Conservation (phyloP, 2,329 filamentous ascomycete genomes). For the Leptographium procerum region DNA sequence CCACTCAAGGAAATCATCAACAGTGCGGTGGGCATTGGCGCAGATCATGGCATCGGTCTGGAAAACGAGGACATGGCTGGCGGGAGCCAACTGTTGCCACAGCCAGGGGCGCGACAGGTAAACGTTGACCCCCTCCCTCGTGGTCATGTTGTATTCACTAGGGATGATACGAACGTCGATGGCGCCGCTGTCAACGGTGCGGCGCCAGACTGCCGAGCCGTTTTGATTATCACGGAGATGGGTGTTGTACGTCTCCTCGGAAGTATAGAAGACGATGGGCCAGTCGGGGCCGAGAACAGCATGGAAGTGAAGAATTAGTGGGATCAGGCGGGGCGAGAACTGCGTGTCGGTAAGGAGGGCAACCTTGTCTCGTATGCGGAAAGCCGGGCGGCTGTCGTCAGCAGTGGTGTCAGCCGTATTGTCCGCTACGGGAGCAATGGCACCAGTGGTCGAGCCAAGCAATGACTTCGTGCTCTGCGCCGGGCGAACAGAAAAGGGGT, state of each 20-base stretch:
- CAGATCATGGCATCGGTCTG: conserved; percentile 28
- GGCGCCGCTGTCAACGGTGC: conserved; percentile 21
- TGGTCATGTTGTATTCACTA: conserved; percentile 20
- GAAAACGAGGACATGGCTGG: conserved; percentile 25
- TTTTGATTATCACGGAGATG: conserved; percentile 2
- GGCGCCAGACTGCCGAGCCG: conserved; percentile 22
- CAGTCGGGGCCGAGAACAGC: conserved; percentile 27
- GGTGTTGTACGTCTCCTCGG: conserved; percentile 15
- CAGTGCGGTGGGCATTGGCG: conserved; percentile 15
- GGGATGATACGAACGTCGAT: conserved; percentile 28
- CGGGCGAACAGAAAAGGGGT: background rate
- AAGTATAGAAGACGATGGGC: conserved; percentile 32
- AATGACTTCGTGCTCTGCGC: conserved; percentile 5
- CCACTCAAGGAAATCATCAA: conserved; percentile 25
- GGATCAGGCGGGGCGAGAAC: conserved; percentile 29
- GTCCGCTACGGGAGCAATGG: background rate
- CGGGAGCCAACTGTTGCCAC: conserved; percentile 24
- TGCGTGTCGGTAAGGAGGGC: conserved; percentile 24
- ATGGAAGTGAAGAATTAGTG: conserved; percentile 21
- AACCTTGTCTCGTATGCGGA: conserved; percentile 11
- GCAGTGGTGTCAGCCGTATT: background rate
- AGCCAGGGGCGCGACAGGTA: conserved; percentile 25
- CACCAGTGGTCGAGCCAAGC: background rate
- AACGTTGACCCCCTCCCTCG: conserved; percentile 22
- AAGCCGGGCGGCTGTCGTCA: background rate